Evolutionary conservation across 2,329 filamentous ascomycete species (phyloP).

Genomic region (Hansfordia pulvinata): DNA sequence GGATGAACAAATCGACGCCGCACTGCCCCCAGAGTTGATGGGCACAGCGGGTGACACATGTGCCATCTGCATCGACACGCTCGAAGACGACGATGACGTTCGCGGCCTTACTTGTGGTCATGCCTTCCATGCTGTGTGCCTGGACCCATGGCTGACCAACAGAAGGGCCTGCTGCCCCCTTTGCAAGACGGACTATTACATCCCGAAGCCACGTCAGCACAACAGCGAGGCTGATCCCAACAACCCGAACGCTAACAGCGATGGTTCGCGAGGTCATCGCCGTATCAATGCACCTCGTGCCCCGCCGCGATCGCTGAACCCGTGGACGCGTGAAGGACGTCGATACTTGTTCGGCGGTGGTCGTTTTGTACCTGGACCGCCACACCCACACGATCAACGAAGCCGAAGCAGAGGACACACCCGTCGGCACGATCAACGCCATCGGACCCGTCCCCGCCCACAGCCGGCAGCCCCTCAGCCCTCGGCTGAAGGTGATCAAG

Average conservation of each 20-base stretch:
- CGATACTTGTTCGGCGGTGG: slow-evolving; percentile 8
- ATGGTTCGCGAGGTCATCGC: too few relatives aligned
- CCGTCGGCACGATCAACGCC: background rate
- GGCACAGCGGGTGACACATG: slow-evolving; percentile 81
- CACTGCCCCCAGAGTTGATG: slow-evolving; percentile 68
- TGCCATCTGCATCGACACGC: slow-evolving; percentile 86
- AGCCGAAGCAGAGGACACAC: too few relatives aligned
- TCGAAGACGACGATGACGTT: slow-evolving; percentile 93
- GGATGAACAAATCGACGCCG: slow-evolving; percentile 72
- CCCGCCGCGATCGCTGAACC: slow-evolving; percentile 23
- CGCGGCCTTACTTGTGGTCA: slow-evolving; percentile 93
- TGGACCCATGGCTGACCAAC: slow-evolving; percentile 93
- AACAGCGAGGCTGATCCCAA: slow-evolving; percentile 25
- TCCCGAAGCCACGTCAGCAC: slow-evolving; percentile 68
- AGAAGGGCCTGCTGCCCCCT: slow-evolving; percentile 90
- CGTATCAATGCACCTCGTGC: slow-evolving; percentile 33
- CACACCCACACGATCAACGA: too few relatives aligned
- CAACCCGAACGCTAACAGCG: slow-evolving; percentile 21
- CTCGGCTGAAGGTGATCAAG: too few relatives aligned
- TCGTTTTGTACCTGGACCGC: too few relatives aligned
- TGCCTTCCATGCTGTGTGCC: slow-evolving; percentile 89
- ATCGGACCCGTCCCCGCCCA: slow-evolving; percentile 6
- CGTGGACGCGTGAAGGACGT: slow-evolving; percentile 18
- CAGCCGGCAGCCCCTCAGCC: slow-evolving; percentile 4
- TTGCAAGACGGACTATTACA: slow-evolving; percentile 96